Percentiles rank a stretch among this genome's conserved stretches.
Evolutionary conservation across 2,329 filamentous ascomycete species (phyloP).

Genomic region (Nectriaceae sp.): DNA sequence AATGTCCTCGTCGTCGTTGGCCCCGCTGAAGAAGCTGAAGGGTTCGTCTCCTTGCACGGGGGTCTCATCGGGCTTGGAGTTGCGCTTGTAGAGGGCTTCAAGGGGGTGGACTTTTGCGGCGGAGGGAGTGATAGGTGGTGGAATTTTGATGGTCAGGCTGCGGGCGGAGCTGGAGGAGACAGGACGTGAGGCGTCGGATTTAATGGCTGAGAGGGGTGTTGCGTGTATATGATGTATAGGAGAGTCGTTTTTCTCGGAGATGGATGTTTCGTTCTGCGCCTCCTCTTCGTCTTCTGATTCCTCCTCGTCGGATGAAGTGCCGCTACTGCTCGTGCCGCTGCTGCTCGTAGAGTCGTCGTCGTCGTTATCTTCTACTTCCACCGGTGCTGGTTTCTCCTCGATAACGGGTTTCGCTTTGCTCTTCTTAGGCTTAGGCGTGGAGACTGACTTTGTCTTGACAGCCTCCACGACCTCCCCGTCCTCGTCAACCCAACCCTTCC

Average conservation of each 20-base stretch:
- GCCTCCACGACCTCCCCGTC: conserved; percentile 74
- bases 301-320: conserved; percentile 39
- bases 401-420: conserved; percentile 16
- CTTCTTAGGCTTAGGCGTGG: conserved; percentile 25
- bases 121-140: conserved; percentile 46
- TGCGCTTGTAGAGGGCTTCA: conserved; percentile 88
- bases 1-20: conserved; percentile 46
- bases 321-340: conserved; percentile 36
- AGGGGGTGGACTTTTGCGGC: conserved; percentile 73
- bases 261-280: conserved; percentile 21
- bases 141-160: conserved; percentile 58
- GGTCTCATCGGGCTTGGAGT: conserved; percentile 47
- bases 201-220: conserved; percentile 25
- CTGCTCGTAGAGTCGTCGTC: conserved; percentile 30
- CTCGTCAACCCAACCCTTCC: conserved; percentile 84
- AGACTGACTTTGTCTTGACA: conserved; percentile 39
- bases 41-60: conserved; percentile 48
- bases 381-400: conserved; percentile 13
- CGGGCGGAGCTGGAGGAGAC: conserved; percentile 53
- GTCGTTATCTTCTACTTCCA: conserved; percentile 26
- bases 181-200: conserved; percentile 40
- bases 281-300: conserved; percentile 28
- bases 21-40: conserved; percentile 77
- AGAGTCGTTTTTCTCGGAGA: conserved; percentile 8
- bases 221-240: conserved; percentile 13